These are phyloP conservation scores for Paraphoma sp. DNA, from an alignment of 2,329 filamentous ascomycete species.

Conservation along the genomic window DNA sequence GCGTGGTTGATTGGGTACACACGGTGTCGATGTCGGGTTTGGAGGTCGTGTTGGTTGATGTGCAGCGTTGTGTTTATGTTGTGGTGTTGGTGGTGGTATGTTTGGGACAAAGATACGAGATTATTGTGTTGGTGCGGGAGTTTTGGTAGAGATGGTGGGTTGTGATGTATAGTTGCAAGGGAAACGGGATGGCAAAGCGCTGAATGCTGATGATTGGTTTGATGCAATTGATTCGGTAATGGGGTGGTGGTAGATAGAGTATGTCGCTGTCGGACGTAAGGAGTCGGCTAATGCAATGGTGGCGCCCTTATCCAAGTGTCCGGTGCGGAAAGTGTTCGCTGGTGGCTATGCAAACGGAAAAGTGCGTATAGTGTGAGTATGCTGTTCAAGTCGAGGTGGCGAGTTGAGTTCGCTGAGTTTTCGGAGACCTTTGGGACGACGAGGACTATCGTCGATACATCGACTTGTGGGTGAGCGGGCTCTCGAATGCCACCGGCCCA, in stretches of 20 bases:
- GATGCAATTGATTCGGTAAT: not conserved
- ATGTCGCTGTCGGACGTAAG: not conserved
- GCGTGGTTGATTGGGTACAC: too few relatives aligned
- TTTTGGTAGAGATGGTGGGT: not conserved
- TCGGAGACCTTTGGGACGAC: too few relatives aligned
- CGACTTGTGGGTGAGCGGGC: constrained; percentile 41
- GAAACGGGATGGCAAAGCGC: not conserved
- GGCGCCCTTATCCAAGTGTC: too few relatives aligned
- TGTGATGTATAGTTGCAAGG: too few relatives aligned
- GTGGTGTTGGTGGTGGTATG: not conserved
- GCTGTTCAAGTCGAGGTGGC: too few relatives aligned
- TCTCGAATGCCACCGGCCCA: constrained; percentile 27
- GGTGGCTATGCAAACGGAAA: too few relatives aligned
- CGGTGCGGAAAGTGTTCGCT: too few relatives aligned
- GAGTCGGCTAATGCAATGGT: not conserved
- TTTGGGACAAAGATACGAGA: not conserved
- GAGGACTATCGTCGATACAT: constrained; percentile 30
- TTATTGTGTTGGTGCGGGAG: not conserved
- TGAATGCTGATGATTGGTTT: not conserved
- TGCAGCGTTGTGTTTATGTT: not conserved
- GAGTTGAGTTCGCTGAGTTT: too few relatives aligned
- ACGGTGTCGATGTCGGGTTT: too few relatives aligned
- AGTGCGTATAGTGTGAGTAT: too few relatives aligned
- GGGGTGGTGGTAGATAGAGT: not conserved
- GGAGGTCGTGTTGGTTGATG: too few relatives aligned